Base-by-base conservation (phyloP, 768 basidiomycete genomes). In the Tricholoma flavovirens region DNA sequence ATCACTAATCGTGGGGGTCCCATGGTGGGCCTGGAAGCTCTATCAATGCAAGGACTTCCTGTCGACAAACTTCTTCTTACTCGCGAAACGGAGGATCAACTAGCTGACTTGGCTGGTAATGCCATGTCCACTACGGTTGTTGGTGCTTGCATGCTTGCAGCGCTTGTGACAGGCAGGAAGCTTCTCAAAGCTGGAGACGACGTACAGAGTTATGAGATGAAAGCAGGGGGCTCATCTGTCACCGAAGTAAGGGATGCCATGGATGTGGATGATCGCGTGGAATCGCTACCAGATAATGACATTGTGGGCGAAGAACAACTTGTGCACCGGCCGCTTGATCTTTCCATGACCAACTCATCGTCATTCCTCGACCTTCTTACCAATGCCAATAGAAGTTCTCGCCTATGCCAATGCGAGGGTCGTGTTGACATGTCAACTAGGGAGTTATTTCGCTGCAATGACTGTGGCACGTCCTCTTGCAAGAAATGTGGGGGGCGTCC, bases 71-170 rank as follows among this genome's bases (percentile, higher is more conserved):
- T 98, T 1, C 78, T 97, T 17, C 78, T 98, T 53, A 97, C 95
- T 1, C 86, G 93, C 51, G 95, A 98, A 71, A 91, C 83, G 15
- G 90, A 95, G 68, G 95, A 97, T 69, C 88, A 98, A 57, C 77
- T 98, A 6, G 92, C 93, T 3, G 93, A 97, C 70, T 78, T 98
- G 14, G 94, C 95, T 17, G 95, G 95, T 2, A 98, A 98, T 65
- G 95, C 95, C 57, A 98, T 98, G 95, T 94, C 93, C 1, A 92
- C 94, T 4, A 97, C 95, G 1, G 95, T 97, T 22, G 94, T 98
- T 29, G 95, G 95, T 1, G 82, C 91, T 3, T 87, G 91, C 60
- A 90, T 97, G 59, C 73, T 96, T 54, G 86, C 88, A 15, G 92
- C 93, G 0, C 75, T 98, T 45, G 80, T 88, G 9, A 71, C 86